Base-by-base conservation (phyloP, 2,329 filamentous ascomycete species). In the Fusarium hostae region DNA sequence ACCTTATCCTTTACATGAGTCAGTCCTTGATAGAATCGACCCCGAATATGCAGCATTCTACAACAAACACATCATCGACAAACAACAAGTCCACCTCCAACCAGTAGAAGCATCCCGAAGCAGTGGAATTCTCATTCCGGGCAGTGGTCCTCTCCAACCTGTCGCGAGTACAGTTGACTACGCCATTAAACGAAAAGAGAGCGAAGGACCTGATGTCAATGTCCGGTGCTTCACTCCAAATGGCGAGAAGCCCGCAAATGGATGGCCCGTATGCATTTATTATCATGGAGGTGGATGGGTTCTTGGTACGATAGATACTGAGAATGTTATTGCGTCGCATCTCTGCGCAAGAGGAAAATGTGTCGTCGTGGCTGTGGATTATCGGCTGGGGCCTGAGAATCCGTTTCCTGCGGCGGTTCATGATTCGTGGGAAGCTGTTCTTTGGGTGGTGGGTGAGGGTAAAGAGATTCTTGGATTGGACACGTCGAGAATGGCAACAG, bases 1-100 rank as follows among this genome's bases (percentile, higher is more conserved):
- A 5, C 57, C 65, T 11, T 68, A 68, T 18, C 57, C 50, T 0
- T 39, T 63, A 5, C 57, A 68, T 18, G 30, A 68, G 6, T 68
- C 57, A 20, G 50, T 47, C 15, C 1, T 47, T 5, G 8, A 26
- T 2, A 32, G 57, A 3, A 63, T 68, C 6, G 32, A 68, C 2
- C 18, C 65, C 0, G 44, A 68, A 24, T 68, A 68, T 37, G 63
- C 50, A 9, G 44, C 50, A 0, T 68, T 68, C 0, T 63, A 68
- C 5, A 68, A 68, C n/a, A 68, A 68, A 3, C 65, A 68, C 16
- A 68, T 68, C 15, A 28, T 63, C 20, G 58, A 68, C 6, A 68
- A 68, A 7, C 63, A 68, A 10, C 65, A 68, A 34, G 65, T 68
- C 0, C 63, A 68, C 11, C 63, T 68, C 2, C 57, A 68, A 26